phyloP scores from a whole-genome alignment of 1,284 basidiomycete species.

The Heliocybe sulcata region DNA sequence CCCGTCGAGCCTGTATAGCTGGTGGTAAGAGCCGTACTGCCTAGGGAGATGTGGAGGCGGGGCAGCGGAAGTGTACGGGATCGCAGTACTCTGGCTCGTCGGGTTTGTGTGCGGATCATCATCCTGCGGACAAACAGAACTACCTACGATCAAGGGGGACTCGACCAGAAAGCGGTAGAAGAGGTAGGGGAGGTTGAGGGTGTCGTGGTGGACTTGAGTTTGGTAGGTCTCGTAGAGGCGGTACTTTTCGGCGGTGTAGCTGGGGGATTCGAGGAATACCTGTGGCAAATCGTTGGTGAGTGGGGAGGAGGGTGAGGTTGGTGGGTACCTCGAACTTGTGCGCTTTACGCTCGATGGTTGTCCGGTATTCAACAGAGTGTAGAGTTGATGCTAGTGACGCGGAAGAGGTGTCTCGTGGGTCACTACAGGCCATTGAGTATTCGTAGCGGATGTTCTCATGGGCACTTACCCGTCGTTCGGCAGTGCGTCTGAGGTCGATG shows the following conservation, averaged over 20 bases:
- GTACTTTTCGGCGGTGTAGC: conserved; percentile 77
- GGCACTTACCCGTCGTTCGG: background rate
- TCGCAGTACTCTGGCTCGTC: conserved; percentile 37
- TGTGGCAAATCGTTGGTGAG: conserved; percentile 19
- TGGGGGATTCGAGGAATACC: conserved; percentile 70
- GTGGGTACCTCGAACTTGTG: conserved; percentile 48
- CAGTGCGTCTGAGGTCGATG: background rate
- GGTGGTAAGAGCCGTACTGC: conserved; percentile 83
- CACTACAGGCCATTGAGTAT: too few species aligned
- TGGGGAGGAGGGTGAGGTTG: background rate
- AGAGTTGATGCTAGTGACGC: background rate
- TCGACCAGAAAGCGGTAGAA: conserved; percentile 78
- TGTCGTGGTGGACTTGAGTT: conserved; percentile 67
- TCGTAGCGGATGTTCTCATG: background rate
- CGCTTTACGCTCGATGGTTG: background rate
- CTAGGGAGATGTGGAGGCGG: conserved; percentile 53
- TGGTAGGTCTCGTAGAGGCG: conserved; percentile 75
- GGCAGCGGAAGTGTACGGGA: conserved; percentile 41
- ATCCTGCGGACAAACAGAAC: conserved; percentile 3
- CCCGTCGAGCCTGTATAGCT: conserved; percentile 79
- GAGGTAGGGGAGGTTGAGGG: conserved; percentile 32
- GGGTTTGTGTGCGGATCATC: background rate
- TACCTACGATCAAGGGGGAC: conserved; percentile 62
- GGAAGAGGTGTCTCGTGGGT: background rate
- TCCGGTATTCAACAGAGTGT: background rate